Evolutionary conservation across 1,284 basidiomycete genomes (phyloP).

Genomic region (Rhizoctonia solani): DNA sequence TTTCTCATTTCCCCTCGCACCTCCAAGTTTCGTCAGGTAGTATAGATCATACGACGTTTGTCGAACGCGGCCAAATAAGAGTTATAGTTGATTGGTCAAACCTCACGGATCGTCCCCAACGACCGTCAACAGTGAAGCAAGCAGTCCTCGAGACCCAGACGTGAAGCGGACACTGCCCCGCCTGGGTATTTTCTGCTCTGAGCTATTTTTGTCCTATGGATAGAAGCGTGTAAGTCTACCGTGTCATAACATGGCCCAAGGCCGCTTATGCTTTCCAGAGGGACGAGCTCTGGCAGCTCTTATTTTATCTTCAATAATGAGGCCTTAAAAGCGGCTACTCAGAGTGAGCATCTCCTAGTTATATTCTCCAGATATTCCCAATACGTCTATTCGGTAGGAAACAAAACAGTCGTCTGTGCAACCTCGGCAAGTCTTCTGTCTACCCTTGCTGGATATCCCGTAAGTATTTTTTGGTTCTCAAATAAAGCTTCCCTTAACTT

Average conservation of each 20-base stretch:
- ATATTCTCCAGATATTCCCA: background rate
- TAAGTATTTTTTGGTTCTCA: constrained; percentile 47
- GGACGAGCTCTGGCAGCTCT: constrained; percentile 36
- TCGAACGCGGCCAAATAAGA: background rate
- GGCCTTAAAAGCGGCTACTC: constrained; percentile 23
- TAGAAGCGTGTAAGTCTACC: constrained; percentile 62
- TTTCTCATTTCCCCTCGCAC: background rate
- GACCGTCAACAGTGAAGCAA: background rate
- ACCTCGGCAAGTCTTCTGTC: constrained; percentile 81
- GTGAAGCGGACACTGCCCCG: constrained; percentile 33
- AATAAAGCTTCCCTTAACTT: background rate
- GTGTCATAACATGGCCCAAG: background rate
- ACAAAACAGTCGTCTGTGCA: constrained; percentile 81
- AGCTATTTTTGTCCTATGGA: constrained; percentile 55
- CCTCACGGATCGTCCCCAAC: background rate
- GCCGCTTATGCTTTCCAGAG: constrained; percentile 5
- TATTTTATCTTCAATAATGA: constrained; percentile 26
- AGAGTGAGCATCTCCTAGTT: background rate
- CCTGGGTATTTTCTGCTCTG: constrained; percentile 16
- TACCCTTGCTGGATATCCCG: constrained; percentile 80
- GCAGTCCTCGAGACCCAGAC: constrained; percentile 17
- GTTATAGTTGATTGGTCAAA: background rate
- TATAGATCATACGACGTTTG: background rate
- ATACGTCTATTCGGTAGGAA: constrained; percentile 52
- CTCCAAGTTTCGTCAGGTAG: background rate